A percentile compares a stretch with the other conserved stretches of the same genome.
Evolutionary conservation across 371 early-diverging fungal genomes (phyloP).

Genomic region (Choanephora cucurbitarum): DNA sequence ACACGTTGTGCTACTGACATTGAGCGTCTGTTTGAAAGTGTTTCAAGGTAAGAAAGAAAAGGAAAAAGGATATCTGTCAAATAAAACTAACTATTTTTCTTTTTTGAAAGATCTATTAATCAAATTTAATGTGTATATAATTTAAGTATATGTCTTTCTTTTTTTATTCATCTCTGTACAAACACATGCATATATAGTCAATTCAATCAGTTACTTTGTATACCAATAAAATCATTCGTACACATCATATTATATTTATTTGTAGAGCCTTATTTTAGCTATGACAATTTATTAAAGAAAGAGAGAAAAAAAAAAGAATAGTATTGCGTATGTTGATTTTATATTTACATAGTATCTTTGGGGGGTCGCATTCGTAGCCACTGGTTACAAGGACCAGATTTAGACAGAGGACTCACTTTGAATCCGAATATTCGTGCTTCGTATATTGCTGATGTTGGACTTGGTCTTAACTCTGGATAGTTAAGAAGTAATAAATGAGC

Average conservation of each 20-base stretch:
- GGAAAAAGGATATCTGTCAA: background rate
- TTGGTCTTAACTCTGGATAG: constrained; percentile 76
- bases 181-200: background rate
- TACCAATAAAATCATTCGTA: background rate
- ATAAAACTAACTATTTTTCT: constrained; percentile 3
- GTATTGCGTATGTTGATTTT: background rate
- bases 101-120: constrained; percentile 43
- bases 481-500: constrained; percentile 89
- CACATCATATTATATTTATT: background rate
- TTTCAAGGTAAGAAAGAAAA: constrained; percentile 53
- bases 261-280: too few species aligned
- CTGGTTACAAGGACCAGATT: constrained; percentile 72
- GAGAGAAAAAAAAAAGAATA: background rate
- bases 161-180: background rate
- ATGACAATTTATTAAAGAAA: too few species aligned
- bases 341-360: constrained; percentile 20
- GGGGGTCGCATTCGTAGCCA: constrained; percentile 70
- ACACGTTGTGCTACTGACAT: constrained; percentile 75
- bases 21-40: constrained; percentile 73
- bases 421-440: constrained; percentile 85
- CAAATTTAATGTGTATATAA: constrained; percentile 36
- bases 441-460: constrained; percentile 55
- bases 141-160: background rate
- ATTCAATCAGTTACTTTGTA: too few species aligned
- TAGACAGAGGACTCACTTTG: constrained; percentile 59